Evolutionary conservation across 495 filamentous ascomycete genomes (phyloP), one percentile per base, ranked within the genome.

Genomic region (Sporormia fimetaria): DNA sequence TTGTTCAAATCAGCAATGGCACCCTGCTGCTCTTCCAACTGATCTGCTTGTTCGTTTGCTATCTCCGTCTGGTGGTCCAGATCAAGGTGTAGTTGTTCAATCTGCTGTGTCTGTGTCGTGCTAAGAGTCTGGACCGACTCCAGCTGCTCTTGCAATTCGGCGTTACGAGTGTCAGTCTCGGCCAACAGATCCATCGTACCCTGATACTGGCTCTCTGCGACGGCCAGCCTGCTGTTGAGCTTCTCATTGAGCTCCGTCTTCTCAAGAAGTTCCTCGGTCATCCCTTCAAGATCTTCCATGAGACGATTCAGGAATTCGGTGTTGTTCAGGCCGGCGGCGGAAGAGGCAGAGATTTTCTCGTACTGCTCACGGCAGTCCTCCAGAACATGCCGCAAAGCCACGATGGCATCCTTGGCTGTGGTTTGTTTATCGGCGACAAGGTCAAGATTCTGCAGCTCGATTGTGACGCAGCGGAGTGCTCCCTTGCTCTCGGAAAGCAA

Each of bases 61-160:
- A 26, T 30, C n/a, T 39, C n/a, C n/a, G n/a, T n/a, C n/a, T n/a
- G n/a, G n/a, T n/a, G n/a, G n/a, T n/a, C n/a, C n/a, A n/a, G n/a
- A n/a, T n/a, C n/a, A n/a, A n/a, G n/a, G n/a, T n/a, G n/a, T n/a
- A n/a, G n/a, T n/a, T n/a, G n/a, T n/a, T n/a, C n/a, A n/a, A n/a
- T n/a, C n/a, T n/a, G n/a, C n/a, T n/a, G n/a, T n/a, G n/a, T n/a
- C n/a, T n/a, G n/a, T n/a, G n/a, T n/a, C n/a, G n/a, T 60, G 33
- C 73, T 67, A 47, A 69, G 62, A 3, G 62, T 51, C 41, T 78
- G 69, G 22, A 70, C 62, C 0, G 67, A 57, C 1, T 65, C 61
- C 26, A 81, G 47, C 28, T 76, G 67, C 30, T 68, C 60, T 32
- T 71, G 67, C 14, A 80, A 65, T 4, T 64, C 36, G 0, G 42